phyloP scores from a whole-genome alignment of 2,329 filamentous ascomycete genomes.

The Epichloe amarillans region DNA sequence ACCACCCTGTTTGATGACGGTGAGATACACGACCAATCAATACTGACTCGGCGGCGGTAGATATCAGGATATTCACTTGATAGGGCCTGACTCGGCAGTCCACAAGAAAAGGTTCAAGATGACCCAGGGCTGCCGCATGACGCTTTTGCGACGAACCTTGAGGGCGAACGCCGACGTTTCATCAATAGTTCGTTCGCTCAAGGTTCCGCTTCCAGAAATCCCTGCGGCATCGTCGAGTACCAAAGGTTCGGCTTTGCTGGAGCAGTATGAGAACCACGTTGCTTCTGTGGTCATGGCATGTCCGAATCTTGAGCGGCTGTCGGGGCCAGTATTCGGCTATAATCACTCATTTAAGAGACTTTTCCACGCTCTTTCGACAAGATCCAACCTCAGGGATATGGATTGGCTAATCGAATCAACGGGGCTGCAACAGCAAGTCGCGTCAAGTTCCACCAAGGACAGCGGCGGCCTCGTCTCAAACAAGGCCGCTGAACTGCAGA shows the following conservation, averaged over 20 bases:
- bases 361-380: slow-evolving; percentile 45
- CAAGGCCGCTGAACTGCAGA: slow-evolving; percentile 15
- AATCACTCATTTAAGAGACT: slow-evolving; percentile 42
- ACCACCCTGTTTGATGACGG: background rate
- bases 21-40: too few relatives aligned
- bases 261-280: slow-evolving; percentile 43
- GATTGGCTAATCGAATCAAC: slow-evolving; percentile 41
- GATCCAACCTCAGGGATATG: slow-evolving; percentile 41
- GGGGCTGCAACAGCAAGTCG: slow-evolving; percentile 17
- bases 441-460: slow-evolving; percentile 10
- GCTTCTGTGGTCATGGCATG: slow-evolving; percentile 51
- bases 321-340: slow-evolving; percentile 40
- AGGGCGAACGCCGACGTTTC: slow-evolving; percentile 39
- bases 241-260: slow-evolving; percentile 21
- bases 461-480: slow-evolving; percentile 16
- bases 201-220: slow-evolving; percentile 34
- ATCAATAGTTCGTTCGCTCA: slow-evolving; percentile 40
- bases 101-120: slow-evolving; percentile 46
- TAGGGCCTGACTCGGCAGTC: slow-evolving; percentile 39
- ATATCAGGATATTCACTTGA: slow-evolving; percentile 45
- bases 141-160: slow-evolving; percentile 44
- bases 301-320: slow-evolving; percentile 47
- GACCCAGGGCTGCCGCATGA: slow-evolving; percentile 36
- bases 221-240: slow-evolving; percentile 17
- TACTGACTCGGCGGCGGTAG: slow-evolving; percentile 15